Base-by-base conservation (phyloP, 192 early-diverging fungal genomes). In the Coemansia sp. region DNA sequence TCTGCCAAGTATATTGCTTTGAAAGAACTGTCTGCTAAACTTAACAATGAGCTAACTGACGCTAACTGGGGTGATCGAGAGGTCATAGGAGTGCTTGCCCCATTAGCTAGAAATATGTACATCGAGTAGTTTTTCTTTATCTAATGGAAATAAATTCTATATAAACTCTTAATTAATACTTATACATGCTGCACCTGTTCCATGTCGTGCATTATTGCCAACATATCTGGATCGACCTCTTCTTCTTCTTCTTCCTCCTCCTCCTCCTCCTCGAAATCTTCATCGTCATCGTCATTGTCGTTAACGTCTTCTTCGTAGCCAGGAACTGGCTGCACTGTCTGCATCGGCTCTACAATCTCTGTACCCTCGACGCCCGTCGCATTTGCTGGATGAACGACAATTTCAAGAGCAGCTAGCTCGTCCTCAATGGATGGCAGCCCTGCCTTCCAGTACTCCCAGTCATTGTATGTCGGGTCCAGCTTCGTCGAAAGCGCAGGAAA, bases 401-500 rank as follows among this genome's bases (percentile, higher is more conserved):
- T 59, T 14, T 79, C 77, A 24, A 79, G 49, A 26, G 60, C 71
- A 5, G 72, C 72, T 62, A 81, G 66, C 60, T 81, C 78, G 30
- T 72, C 73, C 6, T 81, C 78, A 26, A 81, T 75, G 1, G 60
- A 64, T 0, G 73, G 72, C 45, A 81, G n/a, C 2, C 38, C 35
- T 6, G 69, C 23, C 60, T 87, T 88, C 93, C 93, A 95, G 77
- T 85, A 95, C 64, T 92, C 88, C 86, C 90, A 94, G 76, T 95
- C 93, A 72, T 92, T 93, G 72, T 84, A 95, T 46, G 89, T 89
- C 9, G 86, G 86, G 23, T 89, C 88, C 11, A 86, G 78, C 24
- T 85, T 84, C 9, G 83, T 81, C 21, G 78, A 75, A 45, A 89
- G 73, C 20, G 87, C 84, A 18, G 91, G 97, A 77, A 99, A 99